Evolutionary conservation across 1,139 yeast genomes (phyloP).

Genomic region (Blastobotrys apis): DNA sequence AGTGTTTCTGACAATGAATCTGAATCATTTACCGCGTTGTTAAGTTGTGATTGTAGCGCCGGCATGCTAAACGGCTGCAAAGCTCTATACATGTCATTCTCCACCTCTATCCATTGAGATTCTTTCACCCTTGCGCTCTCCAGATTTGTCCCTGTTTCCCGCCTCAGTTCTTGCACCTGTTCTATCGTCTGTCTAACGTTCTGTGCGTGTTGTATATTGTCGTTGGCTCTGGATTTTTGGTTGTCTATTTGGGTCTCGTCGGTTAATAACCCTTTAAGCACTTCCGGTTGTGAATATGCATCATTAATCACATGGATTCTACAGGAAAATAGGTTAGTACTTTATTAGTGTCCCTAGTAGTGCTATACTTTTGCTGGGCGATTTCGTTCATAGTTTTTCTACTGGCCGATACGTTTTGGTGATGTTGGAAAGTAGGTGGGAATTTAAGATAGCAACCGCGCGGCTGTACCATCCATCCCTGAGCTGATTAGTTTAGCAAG

Average conservation of each 20-base stretch:
- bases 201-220: constrained; percentile 23
- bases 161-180: constrained; percentile 26
- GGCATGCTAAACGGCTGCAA: constrained; percentile 37
- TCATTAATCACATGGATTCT: constrained; percentile 21
- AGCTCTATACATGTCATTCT: constrained; percentile 41
- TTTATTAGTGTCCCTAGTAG: no score
- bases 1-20: constrained; percentile 37
- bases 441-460: no score
- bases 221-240: constrained; percentile 18
- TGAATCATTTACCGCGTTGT: constrained; percentile 31
- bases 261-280: constrained; percentile 21
- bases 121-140: constrained; percentile 22
- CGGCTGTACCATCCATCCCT: no score
- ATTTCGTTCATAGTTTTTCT: constrained; percentile 7
- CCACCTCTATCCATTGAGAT: constrained; percentile 31
- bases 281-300: constrained; percentile 13
- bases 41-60: constrained; percentile 33
- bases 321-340: no score
- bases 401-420: no score
- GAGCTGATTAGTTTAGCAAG: no score
- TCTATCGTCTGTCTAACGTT: constrained; percentile 19
- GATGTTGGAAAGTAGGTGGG: no score
- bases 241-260: constrained; percentile 12
- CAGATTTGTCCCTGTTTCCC: constrained; percentile 15
- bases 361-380: constrained; percentile 5